Percentiles rank a stretch among this genome's conserved stretches.
These are phyloP conservation scores for Neofusicoccum cordaticola DNA, from an alignment of 2,329 filamentous ascomycete species.

Conservation along the genomic window DNA sequence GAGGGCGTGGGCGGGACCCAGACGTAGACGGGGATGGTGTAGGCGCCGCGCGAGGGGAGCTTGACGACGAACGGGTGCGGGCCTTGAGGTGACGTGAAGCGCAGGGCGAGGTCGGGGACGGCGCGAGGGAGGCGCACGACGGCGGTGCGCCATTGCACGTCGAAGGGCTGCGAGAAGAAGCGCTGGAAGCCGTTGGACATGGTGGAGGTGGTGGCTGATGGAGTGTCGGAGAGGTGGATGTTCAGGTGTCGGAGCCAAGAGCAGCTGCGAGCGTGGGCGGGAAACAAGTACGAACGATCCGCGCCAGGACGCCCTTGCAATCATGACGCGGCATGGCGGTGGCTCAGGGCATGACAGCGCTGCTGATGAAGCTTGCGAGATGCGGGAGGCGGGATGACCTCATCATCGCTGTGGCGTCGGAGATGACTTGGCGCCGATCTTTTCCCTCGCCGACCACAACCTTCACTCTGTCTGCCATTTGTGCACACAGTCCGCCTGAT, in stretches of 20 bases:
- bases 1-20: constrained; percentile 38
- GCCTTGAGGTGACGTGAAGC: constrained; percentile 39
- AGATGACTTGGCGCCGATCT: not conserved
- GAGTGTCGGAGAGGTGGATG: not conserved
- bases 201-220: not conserved
- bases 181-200: constrained; percentile 11
- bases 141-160: constrained; percentile 37
- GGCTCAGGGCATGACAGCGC: not conserved
- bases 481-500: too few relatives aligned
- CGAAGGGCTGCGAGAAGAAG: constrained; percentile 37
- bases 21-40: constrained; percentile 40
- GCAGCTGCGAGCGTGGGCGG: not conserved
- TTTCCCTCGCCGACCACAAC: not conserved
- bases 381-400: not conserved
- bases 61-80: constrained; percentile 43
- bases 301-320: not conserved
- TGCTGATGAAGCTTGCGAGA: not conserved
- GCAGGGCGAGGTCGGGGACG: constrained; percentile 36
- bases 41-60: constrained; percentile 37
- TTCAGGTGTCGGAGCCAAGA: not conserved
- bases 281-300: not conserved
- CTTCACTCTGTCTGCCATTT: not conserved
- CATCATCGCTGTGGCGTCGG: not conserved
- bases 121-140: constrained; percentile 38
- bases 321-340: not conserved